Percentiles rank a stretch among this genome's conserved stretches.
These are phyloP conservation scores for Nyssa sinensis DNA, from an alignment of 148 eudicot species.

Conservation along the genomic window DNA sequence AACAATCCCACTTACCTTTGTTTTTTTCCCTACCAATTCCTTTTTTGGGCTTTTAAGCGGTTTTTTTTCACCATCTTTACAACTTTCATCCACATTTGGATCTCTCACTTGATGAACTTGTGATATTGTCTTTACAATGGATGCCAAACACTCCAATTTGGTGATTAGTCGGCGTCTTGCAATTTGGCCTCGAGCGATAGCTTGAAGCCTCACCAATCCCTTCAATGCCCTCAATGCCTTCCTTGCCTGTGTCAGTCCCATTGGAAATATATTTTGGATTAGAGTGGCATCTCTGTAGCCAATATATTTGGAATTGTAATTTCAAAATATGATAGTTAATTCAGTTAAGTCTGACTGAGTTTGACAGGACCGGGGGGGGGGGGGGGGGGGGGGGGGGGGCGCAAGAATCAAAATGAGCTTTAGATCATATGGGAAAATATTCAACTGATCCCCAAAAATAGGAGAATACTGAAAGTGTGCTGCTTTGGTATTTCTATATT, in stretches of 20 bases:
- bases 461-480: no score
- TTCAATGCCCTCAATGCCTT: slow-evolving; percentile 32
- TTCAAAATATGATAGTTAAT: no score
- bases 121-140: slow-evolving; percentile 1
- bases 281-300: background rate
- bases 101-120: slow-evolving; percentile 11
- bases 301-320: background rate
- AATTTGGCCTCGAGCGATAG: slow-evolving; percentile 30
- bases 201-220: slow-evolving; percentile 40
- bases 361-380: no score
- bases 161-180: slow-evolving; percentile 19
- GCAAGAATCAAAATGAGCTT: no score
- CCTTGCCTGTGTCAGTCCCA: slow-evolving; percentile 24
- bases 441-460: no score
- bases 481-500: no score
- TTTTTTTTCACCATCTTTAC: slow-evolving; percentile 2
- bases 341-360: no score
- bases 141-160: slow-evolving; percentile 11
- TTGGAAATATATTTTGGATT: background rate
- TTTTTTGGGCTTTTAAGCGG: slow-evolving; percentile 9
- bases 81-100: slow-evolving; percentile 2
- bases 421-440: no score
- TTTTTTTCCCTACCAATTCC: background rate
- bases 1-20: background rate
- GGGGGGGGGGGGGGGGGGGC: no score